phyloP scores from a whole-genome alignment of 345 rosid species.

The Durio zibethinus region DNA sequence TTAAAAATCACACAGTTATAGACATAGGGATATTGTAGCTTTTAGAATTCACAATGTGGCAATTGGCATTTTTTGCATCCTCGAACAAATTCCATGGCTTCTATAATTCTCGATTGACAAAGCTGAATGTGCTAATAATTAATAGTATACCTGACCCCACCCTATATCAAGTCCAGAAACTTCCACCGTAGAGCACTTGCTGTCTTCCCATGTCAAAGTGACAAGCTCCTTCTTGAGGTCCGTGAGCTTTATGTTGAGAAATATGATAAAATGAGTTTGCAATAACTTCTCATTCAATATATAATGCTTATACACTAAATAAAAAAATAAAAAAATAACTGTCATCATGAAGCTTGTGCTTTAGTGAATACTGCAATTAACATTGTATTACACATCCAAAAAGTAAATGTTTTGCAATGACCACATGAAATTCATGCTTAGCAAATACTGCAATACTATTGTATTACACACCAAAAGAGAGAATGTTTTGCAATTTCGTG shows the following conservation, averaged over 20 bases:
- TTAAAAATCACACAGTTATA: not conserved
- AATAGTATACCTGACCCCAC: slow-evolving; percentile 84
- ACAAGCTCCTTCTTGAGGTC: slow-evolving; percentile 66
- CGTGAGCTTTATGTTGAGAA: slow-evolving; percentile 60
- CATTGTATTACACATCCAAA: not conserved
- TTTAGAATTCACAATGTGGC: not conserved
- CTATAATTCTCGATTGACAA: not conserved
- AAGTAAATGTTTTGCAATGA: not conserved
- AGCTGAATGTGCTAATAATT: not conserved
- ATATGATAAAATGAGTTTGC: slow-evolving; percentile 7
- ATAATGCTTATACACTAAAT: not conserved
- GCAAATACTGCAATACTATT: not conserved
- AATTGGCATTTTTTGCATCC: not conserved
- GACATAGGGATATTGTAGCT: not conserved
- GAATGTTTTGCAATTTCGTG: not conserved
- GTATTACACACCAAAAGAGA: not conserved
- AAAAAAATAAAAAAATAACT: not conserved
- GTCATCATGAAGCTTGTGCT: not conserved
- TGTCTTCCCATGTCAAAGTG: slow-evolving; percentile 54
- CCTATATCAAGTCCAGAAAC: slow-evolving; percentile 97
- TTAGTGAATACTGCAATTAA: not conserved
- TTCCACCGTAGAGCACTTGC: slow-evolving; percentile 62
- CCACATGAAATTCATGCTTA: not conserved
- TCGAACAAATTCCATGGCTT: not conserved
- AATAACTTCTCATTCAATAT: not conserved